Evolutionary conservation across 1,284 basidiomycete species (phyloP).

Genomic region (Boletus semigastroideus): DNA sequence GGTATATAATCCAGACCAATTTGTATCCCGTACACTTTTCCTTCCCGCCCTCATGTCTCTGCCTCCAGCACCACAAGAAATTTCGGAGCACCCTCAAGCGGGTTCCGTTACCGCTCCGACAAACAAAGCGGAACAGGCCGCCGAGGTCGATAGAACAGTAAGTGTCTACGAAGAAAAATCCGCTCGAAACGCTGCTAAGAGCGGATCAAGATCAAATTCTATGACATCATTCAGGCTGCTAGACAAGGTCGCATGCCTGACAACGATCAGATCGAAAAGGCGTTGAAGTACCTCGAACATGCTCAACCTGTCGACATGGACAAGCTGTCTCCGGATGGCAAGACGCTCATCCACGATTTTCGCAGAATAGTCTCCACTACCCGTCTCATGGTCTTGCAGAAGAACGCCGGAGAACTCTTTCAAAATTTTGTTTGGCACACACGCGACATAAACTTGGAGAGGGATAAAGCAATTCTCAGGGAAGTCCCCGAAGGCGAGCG

Average conservation of each 20-base stretch:
- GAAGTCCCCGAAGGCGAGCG: conserved; percentile 53
- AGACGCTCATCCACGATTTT: conserved; percentile 72
- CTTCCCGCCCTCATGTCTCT: conserved; percentile 51
- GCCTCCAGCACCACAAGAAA: conserved; percentile 57
- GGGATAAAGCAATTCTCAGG: conserved; percentile 43
- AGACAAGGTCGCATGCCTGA: conserved; percentile 76
- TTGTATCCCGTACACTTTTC: background rate
- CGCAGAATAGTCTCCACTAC: conserved; percentile 73
- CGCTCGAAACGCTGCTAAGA: background rate
- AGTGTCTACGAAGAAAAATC: background rate
- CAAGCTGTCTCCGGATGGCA: conserved; percentile 76
- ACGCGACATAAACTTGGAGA: conserved; percentile 49
- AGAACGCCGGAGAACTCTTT: conserved; percentile 89
- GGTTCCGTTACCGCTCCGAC: conserved; percentile 59
- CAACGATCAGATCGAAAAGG: conserved; percentile 77
- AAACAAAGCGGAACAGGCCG: conserved; percentile 51
- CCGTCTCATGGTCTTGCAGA: conserved; percentile 68
- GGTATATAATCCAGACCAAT: conserved; percentile 5
- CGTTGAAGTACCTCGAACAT: conserved; percentile 65
- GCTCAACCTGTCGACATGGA: conserved; percentile 67
- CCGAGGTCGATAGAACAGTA: conserved; percentile 66
- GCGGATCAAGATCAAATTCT: conserved; percentile 56
- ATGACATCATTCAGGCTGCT: conserved; percentile 78
- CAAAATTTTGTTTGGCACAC: conserved; percentile 86
- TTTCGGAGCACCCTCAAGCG: conserved; percentile 52